These are phyloP conservation scores for Gossypium herbaceum DNA, from an alignment of 345 rosid species.

Conservation along the genomic window DNA sequence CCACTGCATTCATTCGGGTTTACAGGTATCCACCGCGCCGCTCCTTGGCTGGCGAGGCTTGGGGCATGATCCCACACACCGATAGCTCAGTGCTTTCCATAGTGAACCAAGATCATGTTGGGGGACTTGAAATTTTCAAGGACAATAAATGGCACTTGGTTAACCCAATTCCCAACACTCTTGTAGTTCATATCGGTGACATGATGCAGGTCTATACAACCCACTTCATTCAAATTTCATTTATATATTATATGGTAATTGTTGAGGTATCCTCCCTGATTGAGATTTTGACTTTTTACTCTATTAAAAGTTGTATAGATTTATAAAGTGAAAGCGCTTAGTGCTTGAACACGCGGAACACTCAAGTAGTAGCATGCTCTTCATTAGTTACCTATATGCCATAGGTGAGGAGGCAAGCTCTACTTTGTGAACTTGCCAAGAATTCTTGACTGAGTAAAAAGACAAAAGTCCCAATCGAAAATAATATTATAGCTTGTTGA, in stretches of 20 bases:
- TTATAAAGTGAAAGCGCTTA: no score
- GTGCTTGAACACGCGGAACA: no score
- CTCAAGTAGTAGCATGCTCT: no score
- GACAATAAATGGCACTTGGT: constrained; percentile 53
- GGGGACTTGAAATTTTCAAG: constrained; percentile 67
- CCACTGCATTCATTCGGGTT: constrained; percentile 51
- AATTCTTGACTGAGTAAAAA: no score
- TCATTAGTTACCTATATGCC: no score
- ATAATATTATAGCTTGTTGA: no score
- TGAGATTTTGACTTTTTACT: no score
- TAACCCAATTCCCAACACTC: constrained; percentile 42
- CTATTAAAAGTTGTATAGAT: no score
- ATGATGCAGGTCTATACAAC: constrained; percentile 64
- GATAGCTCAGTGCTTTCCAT: constrained; percentile 82
- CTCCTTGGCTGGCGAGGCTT: not conserved
- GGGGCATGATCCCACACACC: constrained; percentile 66
- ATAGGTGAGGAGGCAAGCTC: no score
- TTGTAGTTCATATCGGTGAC: constrained; percentile 72
- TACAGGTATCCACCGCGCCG: constrained; percentile 51
- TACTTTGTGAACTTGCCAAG: no score
- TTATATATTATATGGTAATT: not conserved
- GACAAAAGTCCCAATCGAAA: no score
- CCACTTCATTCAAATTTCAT: not conserved
- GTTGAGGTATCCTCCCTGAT: no score
- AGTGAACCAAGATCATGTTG: constrained; percentile 47